Base-by-base conservation (phyloP, 148 eudicot genomes). In the Euryodendron excelsum region DNA sequence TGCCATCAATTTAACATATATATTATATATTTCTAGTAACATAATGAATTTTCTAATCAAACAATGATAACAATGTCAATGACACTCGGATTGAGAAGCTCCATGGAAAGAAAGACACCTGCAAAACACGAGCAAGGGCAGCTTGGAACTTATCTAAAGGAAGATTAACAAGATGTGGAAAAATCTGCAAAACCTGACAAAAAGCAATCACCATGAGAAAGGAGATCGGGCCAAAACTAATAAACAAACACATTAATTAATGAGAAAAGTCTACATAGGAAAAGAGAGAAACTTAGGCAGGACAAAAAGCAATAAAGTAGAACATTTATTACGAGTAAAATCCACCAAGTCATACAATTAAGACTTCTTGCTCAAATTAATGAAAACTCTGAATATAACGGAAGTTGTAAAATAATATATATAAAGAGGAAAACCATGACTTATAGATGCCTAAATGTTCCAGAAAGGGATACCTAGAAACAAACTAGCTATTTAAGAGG, bases 71-170 rank as follows among this genome's bases (percentile, higher is more conserved):
- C 34, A 73, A 30, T 23, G 74, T 30, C 4, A 27, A 20, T 6
- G 3, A n/a, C 3, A 36, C 12, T 21, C 45, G 52, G 61, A 41
- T 50, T 6, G 71, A 63, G 27, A 45, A 73, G 15, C 50, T 31
- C 58, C 9, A 23, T 6, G 36, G 30, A 47, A 72, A 58, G 17
- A 48, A 58, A 79, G 44, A 70, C 85, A 94, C 98, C 96, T 92
- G 90, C 56, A 92, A 53, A 81, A 88, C 56, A 78, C 89, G 97
- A 77, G 85, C 67, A 80, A 96, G 93, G 50, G 90, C 96, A 73
- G 82, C 86, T 84, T 91, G 98, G 77, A 96, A 96, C 86, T 91
- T 96, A 69, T 91, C 94, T 70, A 86, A 75, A 20, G 98, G 91
- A 72, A 91, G 94, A 74, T 83, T 90, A 77, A 96, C 94, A 82